A percentile compares a stretch with the other conserved stretches of the same genome.
phyloP scores from a whole-genome alignment of 73 alveolate genomes.

The Effrenium voratum region DNA sequence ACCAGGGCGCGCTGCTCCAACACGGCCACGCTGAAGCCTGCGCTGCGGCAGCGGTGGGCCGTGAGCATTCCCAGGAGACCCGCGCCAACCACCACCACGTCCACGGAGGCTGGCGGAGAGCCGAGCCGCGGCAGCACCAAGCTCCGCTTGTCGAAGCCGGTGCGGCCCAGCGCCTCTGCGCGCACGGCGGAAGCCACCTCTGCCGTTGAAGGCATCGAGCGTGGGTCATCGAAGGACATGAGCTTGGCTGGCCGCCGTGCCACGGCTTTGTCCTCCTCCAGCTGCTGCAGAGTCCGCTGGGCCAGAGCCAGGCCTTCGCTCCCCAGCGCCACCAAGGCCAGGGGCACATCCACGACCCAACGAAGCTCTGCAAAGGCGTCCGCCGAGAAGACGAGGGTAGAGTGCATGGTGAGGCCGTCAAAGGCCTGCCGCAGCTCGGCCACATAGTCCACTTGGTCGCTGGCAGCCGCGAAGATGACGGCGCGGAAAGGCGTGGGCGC shows the following conservation, averaged over 20 bases:
- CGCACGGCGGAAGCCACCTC: neutral
- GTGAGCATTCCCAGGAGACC: slow-evolving; percentile 35
- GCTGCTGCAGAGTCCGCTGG: neutral
- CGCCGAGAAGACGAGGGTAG: neutral
- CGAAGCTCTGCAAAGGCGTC: neutral
- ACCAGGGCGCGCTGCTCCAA: slow-evolving; percentile 39
- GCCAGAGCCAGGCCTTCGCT: neutral
- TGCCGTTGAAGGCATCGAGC: neutral
- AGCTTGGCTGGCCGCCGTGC: slow-evolving; percentile 16
- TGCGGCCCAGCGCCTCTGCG: neutral
- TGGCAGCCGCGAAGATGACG: slow-evolving; percentile 3
- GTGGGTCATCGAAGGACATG: neutral
- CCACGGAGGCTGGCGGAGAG: neutral
- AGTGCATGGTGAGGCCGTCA: neutral
- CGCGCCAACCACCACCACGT: slow-evolving; percentile 38
- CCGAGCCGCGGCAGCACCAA: neutral
- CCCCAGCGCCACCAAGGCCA: slow-evolving; percentile 16
- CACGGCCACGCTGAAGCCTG: slow-evolving; percentile 41
- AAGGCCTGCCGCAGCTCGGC: neutral
- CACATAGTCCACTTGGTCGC: neutral
- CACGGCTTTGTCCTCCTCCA: neutral
- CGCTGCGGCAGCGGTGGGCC: slow-evolving; percentile 32
- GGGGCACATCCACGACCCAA: slow-evolving; percentile 50
- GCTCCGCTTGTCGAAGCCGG: slow-evolving; percentile 41
- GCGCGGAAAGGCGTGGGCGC: slow-evolving; percentile 32